Conservation (phyloP, 257 asterid species). For the Cordia subcordata region DNA sequence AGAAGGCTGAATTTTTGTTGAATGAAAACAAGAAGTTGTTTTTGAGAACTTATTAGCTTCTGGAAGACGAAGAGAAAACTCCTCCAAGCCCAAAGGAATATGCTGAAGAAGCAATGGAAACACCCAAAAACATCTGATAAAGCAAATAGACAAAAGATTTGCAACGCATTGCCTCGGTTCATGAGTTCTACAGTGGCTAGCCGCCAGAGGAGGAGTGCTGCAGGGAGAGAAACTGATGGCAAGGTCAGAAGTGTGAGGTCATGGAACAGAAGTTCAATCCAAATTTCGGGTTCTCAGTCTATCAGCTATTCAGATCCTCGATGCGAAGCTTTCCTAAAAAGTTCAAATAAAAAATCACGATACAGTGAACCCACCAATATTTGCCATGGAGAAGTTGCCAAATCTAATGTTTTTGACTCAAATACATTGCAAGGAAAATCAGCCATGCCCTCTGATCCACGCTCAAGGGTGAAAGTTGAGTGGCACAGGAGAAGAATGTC, state of each 20-base stretch:
- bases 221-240: constrained; percentile 21
- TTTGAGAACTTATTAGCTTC: constrained; percentile 5
- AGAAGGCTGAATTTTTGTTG: constrained; percentile 24
- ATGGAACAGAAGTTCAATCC: constrained; percentile 38
- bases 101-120: constrained; percentile 13
- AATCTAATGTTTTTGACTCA: constrained; percentile 8
- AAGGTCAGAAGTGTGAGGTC: constrained; percentile 26
- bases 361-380: constrained; percentile 16
- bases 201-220: constrained; percentile 30
- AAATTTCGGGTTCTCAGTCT: constrained; percentile 36
- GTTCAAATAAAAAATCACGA: constrained; percentile 30
- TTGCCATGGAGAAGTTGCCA: constrained; percentile 17
- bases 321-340: constrained; percentile 19
- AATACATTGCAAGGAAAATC: constrained; percentile 16
- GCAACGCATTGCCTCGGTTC: constrained; percentile 32
- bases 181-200: constrained; percentile 43
- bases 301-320: constrained; percentile 41
- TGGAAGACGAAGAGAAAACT: constrained; percentile 23
- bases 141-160: constrained; percentile 9
- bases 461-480: constrained; percentile 13
- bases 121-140: constrained; percentile 29
- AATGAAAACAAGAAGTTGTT: constrained; percentile 24
- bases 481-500: constrained; percentile 43
- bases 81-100: constrained; percentile 17
- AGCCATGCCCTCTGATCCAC: constrained; percentile 24